Evolutionary conservation across 2,329 filamentous ascomycete species (phyloP).

Genomic region (Metarhizium humberi): DNA sequence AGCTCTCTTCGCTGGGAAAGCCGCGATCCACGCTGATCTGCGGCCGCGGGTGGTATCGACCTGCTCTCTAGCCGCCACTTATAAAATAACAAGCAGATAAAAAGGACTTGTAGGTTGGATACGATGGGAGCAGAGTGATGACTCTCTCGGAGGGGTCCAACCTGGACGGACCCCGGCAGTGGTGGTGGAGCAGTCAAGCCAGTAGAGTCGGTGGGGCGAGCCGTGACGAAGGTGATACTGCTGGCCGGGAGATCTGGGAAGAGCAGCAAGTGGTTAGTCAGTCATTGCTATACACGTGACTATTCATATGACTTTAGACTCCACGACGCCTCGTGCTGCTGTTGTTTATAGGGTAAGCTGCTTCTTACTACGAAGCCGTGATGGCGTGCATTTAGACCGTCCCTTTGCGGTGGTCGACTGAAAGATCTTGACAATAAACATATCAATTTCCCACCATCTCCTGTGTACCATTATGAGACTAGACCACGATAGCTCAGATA

Average conservation of each 20-base stretch:
- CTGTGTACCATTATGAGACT: not conserved
- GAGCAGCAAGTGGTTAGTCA: not conserved
- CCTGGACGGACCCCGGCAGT: slow-evolving; percentile 8
- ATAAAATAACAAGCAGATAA: not conserved
- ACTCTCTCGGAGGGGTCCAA: slow-evolving; percentile 8
- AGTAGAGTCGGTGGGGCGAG: slow-evolving; percentile 1
- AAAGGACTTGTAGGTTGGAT: not conserved
- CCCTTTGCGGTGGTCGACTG: too few species aligned
- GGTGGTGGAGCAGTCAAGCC: slow-evolving; percentile 4
- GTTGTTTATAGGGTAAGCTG: too few species aligned
- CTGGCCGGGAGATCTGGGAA: too few species aligned
- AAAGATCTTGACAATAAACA: too few species aligned
- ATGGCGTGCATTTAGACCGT: too few species aligned
- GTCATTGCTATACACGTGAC: not conserved
- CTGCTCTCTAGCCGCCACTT: not conserved
- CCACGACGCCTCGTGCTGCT: too few species aligned
- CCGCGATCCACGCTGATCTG: not conserved
- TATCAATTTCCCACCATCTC: too few species aligned
- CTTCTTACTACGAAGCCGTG: too few species aligned
- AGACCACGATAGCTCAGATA: not conserved
- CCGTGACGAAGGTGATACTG: not conserved
- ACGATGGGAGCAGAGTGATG: slow-evolving; percentile 1
- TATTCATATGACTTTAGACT: not conserved
- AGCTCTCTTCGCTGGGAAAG: not conserved
- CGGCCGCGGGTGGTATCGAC: not conserved